phyloP scores from a whole-genome alignment of 805 yeast species.

The Saccharomycopsis guyanensis region DNA sequence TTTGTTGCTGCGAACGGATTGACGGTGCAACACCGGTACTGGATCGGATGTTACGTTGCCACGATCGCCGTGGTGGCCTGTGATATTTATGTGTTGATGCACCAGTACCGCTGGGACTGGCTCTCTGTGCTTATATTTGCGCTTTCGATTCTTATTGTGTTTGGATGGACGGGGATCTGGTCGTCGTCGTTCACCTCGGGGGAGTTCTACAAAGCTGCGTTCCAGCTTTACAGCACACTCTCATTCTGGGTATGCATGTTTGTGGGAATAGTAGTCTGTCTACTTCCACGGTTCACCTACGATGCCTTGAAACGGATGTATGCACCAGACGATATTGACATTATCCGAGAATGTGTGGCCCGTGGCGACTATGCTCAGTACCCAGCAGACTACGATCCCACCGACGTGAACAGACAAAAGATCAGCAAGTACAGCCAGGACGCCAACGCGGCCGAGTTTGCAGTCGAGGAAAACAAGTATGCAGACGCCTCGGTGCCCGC shows the following conservation, averaged over 20 bases:
- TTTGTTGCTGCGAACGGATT: slow-evolving; percentile 47
- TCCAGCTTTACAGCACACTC: slow-evolving; percentile 52
- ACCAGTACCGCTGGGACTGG: slow-evolving; percentile 81
- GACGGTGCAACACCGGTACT: slow-evolving; percentile 61
- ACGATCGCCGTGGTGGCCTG: slow-evolving; percentile 61
- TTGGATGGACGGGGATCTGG: slow-evolving; percentile 81
- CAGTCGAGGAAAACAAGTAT: background rate
- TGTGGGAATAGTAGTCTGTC: slow-evolving; percentile 55
- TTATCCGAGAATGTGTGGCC: slow-evolving; percentile 61
- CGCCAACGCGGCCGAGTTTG: slow-evolving; percentile 15
- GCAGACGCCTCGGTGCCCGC: background rate
- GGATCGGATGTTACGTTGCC: slow-evolving; percentile 62
- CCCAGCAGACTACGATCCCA: slow-evolving; percentile 68
- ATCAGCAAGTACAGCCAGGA: slow-evolving; percentile 39
- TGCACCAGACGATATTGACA: slow-evolving; percentile 62
- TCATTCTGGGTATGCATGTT: slow-evolving; percentile 62
- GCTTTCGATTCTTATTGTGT: slow-evolving; percentile 52
- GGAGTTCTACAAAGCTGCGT: slow-evolving; percentile 63
- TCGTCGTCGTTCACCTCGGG: slow-evolving; percentile 43
- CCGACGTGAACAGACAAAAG: slow-evolving; percentile 60
- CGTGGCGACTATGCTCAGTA: slow-evolving; percentile 62
- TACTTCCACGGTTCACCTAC: slow-evolving; percentile 59
- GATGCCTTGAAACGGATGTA: slow-evolving; percentile 48
- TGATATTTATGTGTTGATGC: slow-evolving; percentile 56
- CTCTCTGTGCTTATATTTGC: slow-evolving; percentile 46